Percentiles rank a stretch among this genome's conserved stretches.
Conservation (phyloP, 1,284 basidiomycete species). For the Ustilago crameri region DNA sequence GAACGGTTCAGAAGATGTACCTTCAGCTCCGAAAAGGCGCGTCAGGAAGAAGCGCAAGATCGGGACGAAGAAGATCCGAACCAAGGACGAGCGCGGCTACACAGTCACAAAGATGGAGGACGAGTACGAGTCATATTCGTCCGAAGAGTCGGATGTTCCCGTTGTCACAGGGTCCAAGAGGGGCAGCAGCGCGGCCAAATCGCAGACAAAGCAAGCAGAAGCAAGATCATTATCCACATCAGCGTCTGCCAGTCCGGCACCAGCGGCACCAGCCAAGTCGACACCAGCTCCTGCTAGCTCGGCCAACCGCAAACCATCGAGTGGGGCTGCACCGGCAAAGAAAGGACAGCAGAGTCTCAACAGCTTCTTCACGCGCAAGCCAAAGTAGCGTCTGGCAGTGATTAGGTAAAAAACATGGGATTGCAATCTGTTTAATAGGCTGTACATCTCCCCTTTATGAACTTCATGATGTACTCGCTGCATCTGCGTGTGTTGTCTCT, state of each 20-base stretch:
- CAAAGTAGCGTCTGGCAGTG: conserved; percentile 8
- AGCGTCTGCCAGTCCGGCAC: conserved; percentile 35
- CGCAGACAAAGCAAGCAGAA: conserved; percentile 6
- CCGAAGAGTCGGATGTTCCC: conserved; percentile 51
- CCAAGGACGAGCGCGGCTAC: conserved; percentile 62
- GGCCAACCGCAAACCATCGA: conserved; percentile 17
- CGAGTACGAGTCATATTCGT: conserved; percentile 59
- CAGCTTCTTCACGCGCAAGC: conserved; percentile 54
- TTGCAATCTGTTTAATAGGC: not conserved
- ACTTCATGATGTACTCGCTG: not conserved
- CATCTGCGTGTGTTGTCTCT: not conserved
- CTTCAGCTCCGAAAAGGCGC: conserved; percentile 29
- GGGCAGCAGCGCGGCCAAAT: conserved; percentile 8
- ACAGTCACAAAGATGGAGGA: conserved; percentile 53
- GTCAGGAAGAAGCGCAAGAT: conserved; percentile 60
- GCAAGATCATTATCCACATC: conserved; percentile 23
- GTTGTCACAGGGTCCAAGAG: conserved; percentile 30
- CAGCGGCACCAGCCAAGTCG: conserved; percentile 21
- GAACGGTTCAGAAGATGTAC: conserved; percentile 25
- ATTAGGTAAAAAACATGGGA: not conserved
- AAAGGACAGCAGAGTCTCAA: conserved; percentile 57
- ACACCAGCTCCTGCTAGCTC: conserved; percentile 26
- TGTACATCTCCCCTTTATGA: no score
- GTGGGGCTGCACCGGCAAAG: conserved; percentile 25
- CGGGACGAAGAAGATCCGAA: conserved; percentile 51